Conservation (phyloP, 1,139 yeast species). For the Pichia sp. region DNA sequence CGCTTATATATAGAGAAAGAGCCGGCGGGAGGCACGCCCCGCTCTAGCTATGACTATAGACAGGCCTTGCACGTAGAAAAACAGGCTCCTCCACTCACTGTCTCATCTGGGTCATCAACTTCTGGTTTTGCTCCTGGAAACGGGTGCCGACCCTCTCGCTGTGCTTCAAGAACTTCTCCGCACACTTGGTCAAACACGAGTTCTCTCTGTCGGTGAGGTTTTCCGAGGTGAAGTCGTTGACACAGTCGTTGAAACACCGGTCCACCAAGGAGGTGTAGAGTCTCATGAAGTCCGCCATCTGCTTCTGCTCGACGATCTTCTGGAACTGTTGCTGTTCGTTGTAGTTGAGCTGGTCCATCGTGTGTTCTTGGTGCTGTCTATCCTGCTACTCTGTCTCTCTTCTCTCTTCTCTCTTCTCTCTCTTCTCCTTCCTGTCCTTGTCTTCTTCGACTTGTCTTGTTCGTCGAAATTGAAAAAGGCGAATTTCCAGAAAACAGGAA, state of each 20-base stretch:
- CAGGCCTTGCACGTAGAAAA: neutral
- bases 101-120: conserved; percentile 45
- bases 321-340: conserved; percentile 97
- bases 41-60: neutral
- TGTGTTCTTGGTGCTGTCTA: conserved; percentile 15
- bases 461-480: neutral
- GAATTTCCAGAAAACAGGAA: neutral
- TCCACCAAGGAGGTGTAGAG: conserved; percentile 90
- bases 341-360: conserved; percentile 77
- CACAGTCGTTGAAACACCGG: conserved; percentile 96
- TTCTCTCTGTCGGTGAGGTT: conserved; percentile 81
- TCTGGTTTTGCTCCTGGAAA: conserved; percentile 92
- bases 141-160: conserved; percentile 98
- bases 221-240: conserved; percentile 93
- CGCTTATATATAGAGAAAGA: neutral
- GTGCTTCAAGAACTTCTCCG: conserved; percentile 96
- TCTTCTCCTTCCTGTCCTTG: neutral
- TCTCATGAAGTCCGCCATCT: conserved; percentile 98
- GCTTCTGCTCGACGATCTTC: conserved; percentile 92
- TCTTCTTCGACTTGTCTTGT: neutral
- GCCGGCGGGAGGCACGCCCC: no score
- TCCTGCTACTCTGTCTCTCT: neutral
- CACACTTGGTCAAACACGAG: conserved; percentile 82
- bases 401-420: neutral
- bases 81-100: conserved; percentile 6